Evolutionary conservation across 352 stramenopile species (phyloP).

Genomic region (Pythium utonaiense): DNA sequence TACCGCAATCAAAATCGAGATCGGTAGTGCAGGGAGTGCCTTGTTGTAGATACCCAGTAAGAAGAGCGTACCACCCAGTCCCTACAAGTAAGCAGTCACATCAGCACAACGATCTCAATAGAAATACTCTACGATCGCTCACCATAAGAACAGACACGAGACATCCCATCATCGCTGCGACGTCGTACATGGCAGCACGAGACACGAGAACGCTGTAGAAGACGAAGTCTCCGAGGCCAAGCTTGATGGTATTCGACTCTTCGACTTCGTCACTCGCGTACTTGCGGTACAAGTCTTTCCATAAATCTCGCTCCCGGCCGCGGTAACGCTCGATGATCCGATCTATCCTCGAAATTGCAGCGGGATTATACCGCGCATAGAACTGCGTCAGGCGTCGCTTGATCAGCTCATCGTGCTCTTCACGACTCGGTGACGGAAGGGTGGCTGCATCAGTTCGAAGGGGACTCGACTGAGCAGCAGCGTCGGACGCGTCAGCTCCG

Average conservation of each 20-base stretch:
- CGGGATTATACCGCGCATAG: conserved; percentile 67
- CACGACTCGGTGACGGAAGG: not conserved
- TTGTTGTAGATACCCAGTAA: conserved; percentile 94
- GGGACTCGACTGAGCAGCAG: not conserved
- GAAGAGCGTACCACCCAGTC: conserved; percentile 93
- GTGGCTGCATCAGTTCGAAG: not conserved
- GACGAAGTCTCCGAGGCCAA: conserved; percentile 98
- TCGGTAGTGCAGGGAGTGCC: conserved; percentile 96
- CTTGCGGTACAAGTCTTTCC: conserved; percentile 72
- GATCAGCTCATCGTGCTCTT: conserved; percentile 27
- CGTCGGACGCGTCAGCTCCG: conserved; percentile 37
- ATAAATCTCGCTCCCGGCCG: conserved; percentile 68
- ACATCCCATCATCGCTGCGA: conserved; percentile 93
- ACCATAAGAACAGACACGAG: conserved; percentile 93
- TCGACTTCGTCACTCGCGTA: conserved; percentile 62
- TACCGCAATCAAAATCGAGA: conserved; percentile 85
- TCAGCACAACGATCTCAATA: conserved; percentile 4
- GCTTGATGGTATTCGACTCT: conserved; percentile 87
- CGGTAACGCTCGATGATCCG: conserved; percentile 74
- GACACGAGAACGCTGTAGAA: conserved; percentile 99
- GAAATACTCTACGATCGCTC: too few species aligned
- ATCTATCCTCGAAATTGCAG: conserved; percentile 57
- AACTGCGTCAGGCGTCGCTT: conserved; percentile 54
- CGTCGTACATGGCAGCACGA: conserved; percentile 94
- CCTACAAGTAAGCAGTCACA: conserved; percentile 30